Evolutionary conservation across 75 land plant species (phyloP).

Genomic region (Sequoia sempervirens): DNA sequence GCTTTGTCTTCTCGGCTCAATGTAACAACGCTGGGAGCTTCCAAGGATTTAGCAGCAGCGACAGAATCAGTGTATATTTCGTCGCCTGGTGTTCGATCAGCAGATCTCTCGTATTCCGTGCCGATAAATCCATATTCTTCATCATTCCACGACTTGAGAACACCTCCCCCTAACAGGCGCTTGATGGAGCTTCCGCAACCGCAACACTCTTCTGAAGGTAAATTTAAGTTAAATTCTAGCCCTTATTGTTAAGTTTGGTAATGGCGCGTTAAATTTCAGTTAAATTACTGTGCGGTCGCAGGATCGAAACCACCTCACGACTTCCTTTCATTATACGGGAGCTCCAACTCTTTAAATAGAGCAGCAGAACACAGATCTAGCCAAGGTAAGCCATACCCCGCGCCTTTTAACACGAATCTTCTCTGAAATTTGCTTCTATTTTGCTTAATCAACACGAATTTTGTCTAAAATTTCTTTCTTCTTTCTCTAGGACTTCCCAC

Average conservation of each 20-base stretch:
- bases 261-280: background rate
- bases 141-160: background rate
- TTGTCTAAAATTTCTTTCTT: background rate
- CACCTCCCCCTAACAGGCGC: background rate
- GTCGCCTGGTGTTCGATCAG: background rate
- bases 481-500: constrained; percentile 22
- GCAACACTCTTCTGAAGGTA: constrained; percentile 28
- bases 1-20: constrained; percentile 5
- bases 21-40: background rate
- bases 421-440: background rate
- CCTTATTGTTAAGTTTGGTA: background rate
- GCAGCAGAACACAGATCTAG: constrained; percentile 46
- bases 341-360: constrained; percentile 28
- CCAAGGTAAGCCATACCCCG: constrained; percentile 28
- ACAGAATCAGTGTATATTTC: background rate
- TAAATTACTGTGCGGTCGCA: constrained; percentile 10
- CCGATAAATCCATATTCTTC: background rate
- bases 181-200: constrained; percentile 48
- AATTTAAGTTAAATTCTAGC: background rate
- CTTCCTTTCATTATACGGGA: constrained; percentile 50
- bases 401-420: too few species aligned
- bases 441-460: background rate
- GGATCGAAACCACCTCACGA: constrained; percentile 51
- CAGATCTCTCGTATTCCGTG: constrained; percentile 2
- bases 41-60: background rate